phyloP scores from a whole-genome alignment of 2,329 filamentous ascomycete genomes.

The Aplosporella prunicola region DNA sequence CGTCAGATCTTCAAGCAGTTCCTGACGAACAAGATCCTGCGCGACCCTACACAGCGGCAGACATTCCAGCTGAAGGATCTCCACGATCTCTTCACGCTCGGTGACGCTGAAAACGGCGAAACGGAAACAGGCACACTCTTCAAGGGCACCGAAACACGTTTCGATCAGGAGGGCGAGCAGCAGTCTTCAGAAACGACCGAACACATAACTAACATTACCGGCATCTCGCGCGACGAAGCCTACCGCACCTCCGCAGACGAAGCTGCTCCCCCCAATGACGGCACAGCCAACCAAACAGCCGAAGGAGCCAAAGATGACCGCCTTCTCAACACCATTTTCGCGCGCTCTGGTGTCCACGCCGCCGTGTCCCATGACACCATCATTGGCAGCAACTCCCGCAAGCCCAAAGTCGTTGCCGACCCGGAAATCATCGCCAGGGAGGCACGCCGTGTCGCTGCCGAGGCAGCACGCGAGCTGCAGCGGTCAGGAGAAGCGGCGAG shows the following conservation, averaged over 20 bases:
- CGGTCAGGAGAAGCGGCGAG: slow-evolving; percentile 64
- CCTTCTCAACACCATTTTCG: slow-evolving; percentile 82
- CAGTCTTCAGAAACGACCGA: slow-evolving; percentile 1
- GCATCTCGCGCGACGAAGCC: slow-evolving; percentile 36
- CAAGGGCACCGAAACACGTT: slow-evolving; percentile 58
- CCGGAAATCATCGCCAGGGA: slow-evolving; percentile 70
- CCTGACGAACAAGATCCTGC: slow-evolving; percentile 89
- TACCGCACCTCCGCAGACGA: slow-evolving; percentile 22
- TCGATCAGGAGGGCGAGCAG: not conserved
- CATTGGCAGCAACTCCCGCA: slow-evolving; percentile 45
- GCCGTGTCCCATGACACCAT: slow-evolving; percentile 90
- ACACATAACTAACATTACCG: slow-evolving; percentile 25
- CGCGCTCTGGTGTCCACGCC: slow-evolving; percentile 76
- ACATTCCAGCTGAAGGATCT: slow-evolving; percentile 84
- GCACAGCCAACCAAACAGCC: slow-evolving; percentile 15
- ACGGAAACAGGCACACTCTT: slow-evolving; percentile 84
- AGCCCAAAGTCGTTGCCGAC: slow-evolving; percentile 62
- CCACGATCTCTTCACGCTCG: slow-evolving; percentile 82
- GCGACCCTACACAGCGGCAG: slow-evolving; percentile 85
- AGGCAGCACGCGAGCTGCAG: slow-evolving; percentile 67
- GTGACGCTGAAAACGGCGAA: slow-evolving; percentile 45
- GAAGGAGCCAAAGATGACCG: slow-evolving; percentile 41
- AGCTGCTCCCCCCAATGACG: not conserved
- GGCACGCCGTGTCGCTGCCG: slow-evolving; percentile 66
- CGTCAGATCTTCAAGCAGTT: slow-evolving; percentile 98